Base-by-base conservation (phyloP, 768 basidiomycete species). In the Termitomyces sp. region DNA sequence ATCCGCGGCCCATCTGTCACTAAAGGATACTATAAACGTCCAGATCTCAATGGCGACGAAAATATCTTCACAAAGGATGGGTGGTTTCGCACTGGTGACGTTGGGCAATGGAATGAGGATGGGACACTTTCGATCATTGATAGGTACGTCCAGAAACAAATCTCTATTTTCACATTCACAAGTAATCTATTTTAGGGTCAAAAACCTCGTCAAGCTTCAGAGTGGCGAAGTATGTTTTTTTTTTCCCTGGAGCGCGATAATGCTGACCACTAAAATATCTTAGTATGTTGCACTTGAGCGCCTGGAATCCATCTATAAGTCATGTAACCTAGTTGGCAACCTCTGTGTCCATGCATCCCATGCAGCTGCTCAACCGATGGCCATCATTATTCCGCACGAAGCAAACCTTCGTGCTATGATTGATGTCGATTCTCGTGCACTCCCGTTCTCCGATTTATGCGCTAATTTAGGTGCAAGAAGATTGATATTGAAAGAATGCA, bases 91-190 rank as follows among this genome's bases (percentile, higher is more conserved):
- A 98, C 95, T 0, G 96, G 96, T 13, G 96, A 98, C 70, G 81
- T 98, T 44, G 96, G 93, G 0, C 91, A 91, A 71, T 98, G 93
- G 93, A 96, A 97, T 71, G 66, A 81, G 23, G 92, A 98, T 68
- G 96, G 96, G 18, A 96, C 95, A 3, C 72, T 99, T 36, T 82
- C 79, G 7, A 71, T 98, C 64, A 90, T 98, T 68, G 96, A 98
- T 71, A 84, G 94, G 86, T 91, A 69, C 58, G 83, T 70, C 7
- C 5, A 16, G 28, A 18, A 54, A 4, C 1, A 14, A 28, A 16
- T 36, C 1, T 30, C 35, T 13, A 32, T 4, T 12, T 38, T 33
- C 26, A 35, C 13, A 3, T 23, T 23, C 23, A 23, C 23, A 16
- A 28, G 48, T 47, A 14, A 49, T 47, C 5, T 16, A 26, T 26